A percentile compares a stretch with the other conserved stretches of the same genome.
Conservation (phyloP, 2,329 filamentous ascomycete genomes). For the Trichoderma polysporum region DNA sequence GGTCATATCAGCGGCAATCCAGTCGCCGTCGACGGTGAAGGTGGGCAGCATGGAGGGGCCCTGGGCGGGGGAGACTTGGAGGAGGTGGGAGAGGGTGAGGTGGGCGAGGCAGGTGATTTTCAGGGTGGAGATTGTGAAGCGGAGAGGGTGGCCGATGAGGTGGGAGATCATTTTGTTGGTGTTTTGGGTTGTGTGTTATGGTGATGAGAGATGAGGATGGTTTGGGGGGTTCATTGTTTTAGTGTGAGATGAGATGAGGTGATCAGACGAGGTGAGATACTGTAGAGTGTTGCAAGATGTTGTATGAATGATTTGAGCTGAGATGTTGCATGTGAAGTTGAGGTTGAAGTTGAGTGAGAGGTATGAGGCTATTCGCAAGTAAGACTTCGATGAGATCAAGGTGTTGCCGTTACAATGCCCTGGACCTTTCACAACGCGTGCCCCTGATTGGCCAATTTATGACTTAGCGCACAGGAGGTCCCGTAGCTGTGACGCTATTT, state of each 20-base stretch:
- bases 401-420: background rate
- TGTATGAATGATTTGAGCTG: background rate
- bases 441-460: background rate
- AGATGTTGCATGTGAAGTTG: background rate
- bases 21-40: conserved; percentile 66
- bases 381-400: background rate
- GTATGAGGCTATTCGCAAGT: background rate
- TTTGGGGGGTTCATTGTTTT: background rate
- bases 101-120: conserved; percentile 44
- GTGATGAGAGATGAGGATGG: background rate
- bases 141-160: conserved; percentile 43
- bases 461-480: background rate
- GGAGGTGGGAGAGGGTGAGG: conserved; percentile 57
- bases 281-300: no score
- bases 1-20: conserved; percentile 65
- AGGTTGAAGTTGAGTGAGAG: background rate
- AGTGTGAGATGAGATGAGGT: background rate
- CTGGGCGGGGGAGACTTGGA: conserved; percentile 56
- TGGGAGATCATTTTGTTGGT: conserved; percentile 30
- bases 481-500: conserved; percentile 11
- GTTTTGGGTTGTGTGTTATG: background rate
- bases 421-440: background rate
- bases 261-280: background rate
- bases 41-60: conserved; percentile 92
- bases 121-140: conserved; percentile 36